These are phyloP conservation scores for Podospora sp. DNA, from an alignment of 495 filamentous ascomycete genomes.

Conservation along the genomic window DNA sequence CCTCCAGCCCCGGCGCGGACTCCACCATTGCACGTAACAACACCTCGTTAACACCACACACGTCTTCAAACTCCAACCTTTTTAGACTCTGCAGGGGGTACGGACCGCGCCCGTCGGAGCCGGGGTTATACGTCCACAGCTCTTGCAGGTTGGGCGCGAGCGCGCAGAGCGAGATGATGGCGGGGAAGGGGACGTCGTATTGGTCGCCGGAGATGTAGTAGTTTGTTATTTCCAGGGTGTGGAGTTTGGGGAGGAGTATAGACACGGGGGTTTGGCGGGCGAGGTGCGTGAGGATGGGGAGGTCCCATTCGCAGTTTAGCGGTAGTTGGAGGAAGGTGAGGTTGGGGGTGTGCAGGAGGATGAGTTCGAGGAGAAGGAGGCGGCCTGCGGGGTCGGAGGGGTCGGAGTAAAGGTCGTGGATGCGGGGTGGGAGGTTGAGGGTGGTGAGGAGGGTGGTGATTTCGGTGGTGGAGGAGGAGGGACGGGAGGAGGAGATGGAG, in stretches of 20 bases:
- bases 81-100: slow-evolving; percentile 11
- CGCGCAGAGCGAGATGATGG: neutral
- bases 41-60: neutral
- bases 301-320: slow-evolving; percentile 18
- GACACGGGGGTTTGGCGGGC: neutral
- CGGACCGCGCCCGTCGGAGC: neutral
- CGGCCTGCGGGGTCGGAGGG: neutral
- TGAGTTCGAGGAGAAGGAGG: slow-evolving; percentile 14
- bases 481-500: too few species aligned
- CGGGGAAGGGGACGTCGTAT: slow-evolving; percentile 4
- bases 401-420: neutral
- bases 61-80: slow-evolving; percentile 7
- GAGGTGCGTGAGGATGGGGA: slow-evolving; percentile 8
- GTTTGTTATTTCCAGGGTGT: neutral
- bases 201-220: slow-evolving; percentile 18
- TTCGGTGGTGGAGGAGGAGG: neutral
- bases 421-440: neutral
- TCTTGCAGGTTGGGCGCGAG: slow-evolving; percentile 15
- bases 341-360: slow-evolving; percentile 17
- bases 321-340: slow-evolving; percentile 11
- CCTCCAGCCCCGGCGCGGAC: slow-evolving; percentile 4
- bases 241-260: neutral
- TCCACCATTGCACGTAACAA: slow-evolving; percentile 4
- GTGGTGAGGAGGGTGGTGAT: neutral
- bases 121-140: slow-evolving; percentile 16